Conservation (phyloP, 148 eudicot genomes). For the Rhododendron ovatum region DNA sequence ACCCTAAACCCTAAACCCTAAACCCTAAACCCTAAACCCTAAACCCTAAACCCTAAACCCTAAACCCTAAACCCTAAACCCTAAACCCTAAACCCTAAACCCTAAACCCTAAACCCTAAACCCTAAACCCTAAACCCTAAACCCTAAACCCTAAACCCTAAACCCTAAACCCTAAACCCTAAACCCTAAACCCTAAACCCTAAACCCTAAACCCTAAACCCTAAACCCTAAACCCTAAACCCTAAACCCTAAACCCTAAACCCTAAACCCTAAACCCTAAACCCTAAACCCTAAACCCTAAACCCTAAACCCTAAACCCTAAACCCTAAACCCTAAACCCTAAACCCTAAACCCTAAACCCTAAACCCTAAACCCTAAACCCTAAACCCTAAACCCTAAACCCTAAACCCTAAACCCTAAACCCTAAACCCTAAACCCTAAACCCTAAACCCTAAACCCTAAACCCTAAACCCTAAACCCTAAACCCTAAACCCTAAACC, state of each 20-base stretch:
- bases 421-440: too few relatives aligned
- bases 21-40: slow-evolving; percentile 11
- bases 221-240: background rate
- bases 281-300: slow-evolving; percentile 12
- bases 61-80: slow-evolving; percentile 2
- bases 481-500: slow-evolving; percentile 9
- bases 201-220: background rate
- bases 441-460: background rate
- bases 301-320: slow-evolving; percentile 3
- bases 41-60: background rate
- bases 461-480: background rate
- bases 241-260: background rate
- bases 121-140: background rate
- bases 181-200: background rate
- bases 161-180: background rate
- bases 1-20: background rate
- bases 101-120: slow-evolving; percentile 7
- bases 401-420: too few relatives aligned
- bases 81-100: background rate
- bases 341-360: too few relatives aligned
- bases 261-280: slow-evolving; percentile 14
- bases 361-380: too few relatives aligned
- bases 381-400: too few relatives aligned
- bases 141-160: background rate
- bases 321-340: background rate